A percentile compares a stretch with the other conserved stretches of the same genome.
These are phyloP conservation scores for Viridothelium virens DNA, from an alignment of 495 filamentous ascomycete genomes.

Conservation along the genomic window DNA sequence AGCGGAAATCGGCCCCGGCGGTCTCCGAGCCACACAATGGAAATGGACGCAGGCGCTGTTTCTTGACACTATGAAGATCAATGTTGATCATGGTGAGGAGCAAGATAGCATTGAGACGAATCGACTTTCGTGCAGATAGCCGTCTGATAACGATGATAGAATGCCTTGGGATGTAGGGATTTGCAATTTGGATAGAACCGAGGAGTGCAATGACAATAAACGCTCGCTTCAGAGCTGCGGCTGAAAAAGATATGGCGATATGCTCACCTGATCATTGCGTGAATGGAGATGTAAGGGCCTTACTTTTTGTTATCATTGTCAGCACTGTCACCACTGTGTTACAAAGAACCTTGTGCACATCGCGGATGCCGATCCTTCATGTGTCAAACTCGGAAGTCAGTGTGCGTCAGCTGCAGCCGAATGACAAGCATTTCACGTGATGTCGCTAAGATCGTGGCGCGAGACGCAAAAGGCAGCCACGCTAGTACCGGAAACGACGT, in stretches of 20 bases:
- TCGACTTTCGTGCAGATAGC: background rate
- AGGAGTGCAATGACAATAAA: background rate
- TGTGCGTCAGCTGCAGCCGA: background rate
- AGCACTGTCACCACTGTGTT: background rate
- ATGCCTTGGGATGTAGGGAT: too few relatives aligned
- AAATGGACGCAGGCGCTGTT: background rate
- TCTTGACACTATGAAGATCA: background rate
- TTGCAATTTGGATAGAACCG: too few relatives aligned
- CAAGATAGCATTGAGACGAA: background rate
- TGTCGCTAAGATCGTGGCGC: background rate
- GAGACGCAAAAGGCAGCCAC: constrained; percentile 1
- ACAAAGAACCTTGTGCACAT: constrained; percentile 4
- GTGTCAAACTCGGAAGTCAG: background rate
- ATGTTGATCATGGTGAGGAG: background rate
- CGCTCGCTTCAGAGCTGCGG: background rate
- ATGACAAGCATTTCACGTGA: background rate
- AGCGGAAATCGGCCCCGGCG: constrained; percentile 2
- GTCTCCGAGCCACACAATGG: background rate
- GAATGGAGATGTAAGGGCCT: too few relatives aligned
- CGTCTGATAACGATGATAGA: too few relatives aligned
- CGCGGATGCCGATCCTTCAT: background rate
- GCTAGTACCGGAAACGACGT: background rate
- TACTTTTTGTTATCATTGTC: too few relatives aligned
- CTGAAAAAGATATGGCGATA: background rate
- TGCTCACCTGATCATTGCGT: too few relatives aligned